A percentile compares a stretch with the other conserved stretches of the same genome.
phyloP scores from a whole-genome alignment of 495 filamentous ascomycete species.

The Talaromyces adpressus region DNA sequence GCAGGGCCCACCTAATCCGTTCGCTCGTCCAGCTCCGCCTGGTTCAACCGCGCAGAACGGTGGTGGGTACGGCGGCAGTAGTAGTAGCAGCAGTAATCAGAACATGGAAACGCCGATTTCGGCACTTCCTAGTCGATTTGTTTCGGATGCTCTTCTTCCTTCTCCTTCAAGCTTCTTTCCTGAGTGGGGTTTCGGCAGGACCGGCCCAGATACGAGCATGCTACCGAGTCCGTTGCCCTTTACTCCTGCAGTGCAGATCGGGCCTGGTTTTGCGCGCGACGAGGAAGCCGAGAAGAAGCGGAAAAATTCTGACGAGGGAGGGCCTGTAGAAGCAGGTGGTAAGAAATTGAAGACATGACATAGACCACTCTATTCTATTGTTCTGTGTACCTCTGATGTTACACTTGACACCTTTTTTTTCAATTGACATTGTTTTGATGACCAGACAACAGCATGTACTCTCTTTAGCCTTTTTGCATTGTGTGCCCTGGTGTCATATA shows the following conservation, averaged over 20 bases:
- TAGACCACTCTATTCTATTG: background rate
- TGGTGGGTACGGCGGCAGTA: slow-evolving; percentile 17
- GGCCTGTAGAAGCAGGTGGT: slow-evolving; percentile 22
- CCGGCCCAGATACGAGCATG: slow-evolving; percentile 64
- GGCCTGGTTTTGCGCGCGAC: slow-evolving; percentile 61
- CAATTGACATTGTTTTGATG: background rate
- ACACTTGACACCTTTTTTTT: background rate
- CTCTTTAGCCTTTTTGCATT: slow-evolving; percentile 1
- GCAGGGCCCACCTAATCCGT: slow-evolving; percentile 89
- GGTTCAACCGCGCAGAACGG: slow-evolving; percentile 22
- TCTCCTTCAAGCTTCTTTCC: slow-evolving; percentile 87
- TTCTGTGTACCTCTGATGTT: background rate
- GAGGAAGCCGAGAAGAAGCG: slow-evolving; percentile 48
- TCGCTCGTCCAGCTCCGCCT: slow-evolving; percentile 74
- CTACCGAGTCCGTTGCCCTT: slow-evolving; percentile 88
- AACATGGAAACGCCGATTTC: slow-evolving; percentile 95
- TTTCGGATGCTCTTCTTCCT: slow-evolving; percentile 75
- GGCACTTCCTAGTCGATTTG: slow-evolving; percentile 87
- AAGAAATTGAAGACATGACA: slow-evolving; percentile 46
- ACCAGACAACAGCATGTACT: background rate
- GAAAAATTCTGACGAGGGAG: slow-evolving; percentile 44
- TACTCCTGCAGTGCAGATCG: slow-evolving; percentile 71
- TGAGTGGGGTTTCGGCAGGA: slow-evolving; percentile 72
- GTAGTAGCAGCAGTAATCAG: slow-evolving; percentile 55
- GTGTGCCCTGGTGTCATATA: slow-evolving; percentile 1